Percentiles rank a stretch among this genome's conserved stretches.
Evolutionary conservation across 257 asterid genomes (phyloP).

Genomic region (Solanum neorickii): DNA sequence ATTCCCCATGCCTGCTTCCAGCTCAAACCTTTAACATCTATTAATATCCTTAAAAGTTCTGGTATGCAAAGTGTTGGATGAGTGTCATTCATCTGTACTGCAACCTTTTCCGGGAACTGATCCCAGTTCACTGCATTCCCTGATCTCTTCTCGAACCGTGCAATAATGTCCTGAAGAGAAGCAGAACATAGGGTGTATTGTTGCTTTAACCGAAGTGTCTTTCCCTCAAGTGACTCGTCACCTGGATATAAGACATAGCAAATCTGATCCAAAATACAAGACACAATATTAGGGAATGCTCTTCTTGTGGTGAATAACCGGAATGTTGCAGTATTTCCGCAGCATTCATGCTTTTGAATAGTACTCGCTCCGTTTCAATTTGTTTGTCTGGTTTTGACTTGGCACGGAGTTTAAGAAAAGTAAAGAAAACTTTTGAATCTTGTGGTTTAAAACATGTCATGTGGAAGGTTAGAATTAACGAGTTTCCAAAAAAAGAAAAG

Average conservation of each 20-base stretch:
- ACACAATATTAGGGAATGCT: background rate
- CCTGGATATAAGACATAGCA: slow-evolving; percentile 78
- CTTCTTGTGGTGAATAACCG: background rate
- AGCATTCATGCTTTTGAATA: background rate
- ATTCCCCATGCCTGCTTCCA: slow-evolving; percentile 82
- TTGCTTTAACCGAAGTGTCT: slow-evolving; percentile 66
- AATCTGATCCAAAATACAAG: slow-evolving; percentile 29
- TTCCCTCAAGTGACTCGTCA: slow-evolving; percentile 68
- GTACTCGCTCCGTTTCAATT: background rate
- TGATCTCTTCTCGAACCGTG: slow-evolving; percentile 67
- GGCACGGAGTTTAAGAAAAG: background rate
- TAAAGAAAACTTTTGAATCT: background rate
- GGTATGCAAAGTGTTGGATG: slow-evolving; percentile 90
- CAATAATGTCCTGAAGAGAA: slow-evolving; percentile 80
- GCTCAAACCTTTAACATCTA: slow-evolving; percentile 66
- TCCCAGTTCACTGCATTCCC: slow-evolving; percentile 51
- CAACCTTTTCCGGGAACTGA: slow-evolving; percentile 76
- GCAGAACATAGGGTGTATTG: slow-evolving; percentile 88
- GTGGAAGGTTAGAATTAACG: background rate
- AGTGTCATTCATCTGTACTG: slow-evolving; percentile 89
- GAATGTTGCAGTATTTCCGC: background rate
- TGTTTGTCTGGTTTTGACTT: background rate
- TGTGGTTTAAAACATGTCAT: background rate
- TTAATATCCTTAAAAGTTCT: slow-evolving; percentile 69
- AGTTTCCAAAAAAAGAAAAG: background rate